Percentiles rank a stretch among this genome's conserved stretches.
phyloP scores from a whole-genome alignment of 352 stramenopile genomes.

The Pythium graminicola region DNA sequence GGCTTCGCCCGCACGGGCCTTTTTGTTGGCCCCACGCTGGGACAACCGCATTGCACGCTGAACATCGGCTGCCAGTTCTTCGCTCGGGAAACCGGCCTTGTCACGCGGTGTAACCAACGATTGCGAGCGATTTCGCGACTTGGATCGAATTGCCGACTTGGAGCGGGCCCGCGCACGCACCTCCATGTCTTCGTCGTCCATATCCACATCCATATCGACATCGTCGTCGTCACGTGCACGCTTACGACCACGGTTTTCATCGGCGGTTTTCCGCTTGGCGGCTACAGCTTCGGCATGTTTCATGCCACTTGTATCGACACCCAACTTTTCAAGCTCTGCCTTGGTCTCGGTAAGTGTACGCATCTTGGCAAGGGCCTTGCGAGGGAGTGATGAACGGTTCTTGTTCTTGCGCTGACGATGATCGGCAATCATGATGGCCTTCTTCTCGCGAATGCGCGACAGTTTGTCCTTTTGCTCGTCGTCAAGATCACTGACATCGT shows the following conservation, averaged over 20 bases:
- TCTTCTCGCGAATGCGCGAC: conserved; percentile 75
- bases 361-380: conserved; percentile 79
- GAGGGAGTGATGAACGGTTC: conserved; percentile 88
- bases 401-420: conserved; percentile 94
- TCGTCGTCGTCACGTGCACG: conserved; percentile 73
- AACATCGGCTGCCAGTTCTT: conserved; percentile 35
- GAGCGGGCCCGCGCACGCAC: conserved; percentile 55
- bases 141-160: conserved; percentile 62
- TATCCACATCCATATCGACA: conserved; percentile 80
- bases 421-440: conserved; percentile 73
- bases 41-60: conserved; percentile 46
- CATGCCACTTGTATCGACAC: conserved; percentile 89
- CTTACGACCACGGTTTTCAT: conserved; percentile 82
- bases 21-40: conserved; percentile 77
- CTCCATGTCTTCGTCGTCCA: conserved; percentile 40
- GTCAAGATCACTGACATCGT: conserved; percentile 90
- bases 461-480: conserved; percentile 94
- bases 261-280: conserved; percentile 53
- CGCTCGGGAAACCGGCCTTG: conserved; percentile 57
- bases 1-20: conserved; percentile 70
- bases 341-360: conserved; percentile 78
- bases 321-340: conserved; percentile 87
- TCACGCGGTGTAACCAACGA: conserved; percentile 71
- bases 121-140: conserved; percentile 77
- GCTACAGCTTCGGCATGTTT: conserved; percentile 76